Base-by-base conservation (phyloP, 106 monocot genomes). In the Acorus calamus region DNA sequence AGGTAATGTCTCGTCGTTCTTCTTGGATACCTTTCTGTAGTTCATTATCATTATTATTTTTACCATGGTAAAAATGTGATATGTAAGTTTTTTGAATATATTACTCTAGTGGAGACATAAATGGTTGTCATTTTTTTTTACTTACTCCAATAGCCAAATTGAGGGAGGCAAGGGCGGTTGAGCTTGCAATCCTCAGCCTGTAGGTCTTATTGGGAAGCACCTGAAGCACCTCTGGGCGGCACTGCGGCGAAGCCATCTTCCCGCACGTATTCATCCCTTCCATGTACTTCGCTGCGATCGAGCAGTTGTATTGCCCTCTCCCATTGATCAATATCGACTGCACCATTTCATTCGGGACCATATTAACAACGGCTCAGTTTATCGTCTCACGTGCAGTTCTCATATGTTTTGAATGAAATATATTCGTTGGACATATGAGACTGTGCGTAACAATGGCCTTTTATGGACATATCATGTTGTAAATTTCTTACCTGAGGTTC, bases 61-160 rank as follows among this genome's bases (percentile, higher is more conserved):
- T 28, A 28, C 1, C 28, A 28, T 28, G 28, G 28, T 28, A 28
- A 28, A 28, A 28, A 28, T 28, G 28, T 28, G 28, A 28, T n/a
- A n/a, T 28, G 28, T 28, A 28, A 28, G 0, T 28, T 28, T 28
- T 28, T 28, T 28, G 28, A 28, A 28, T 28, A 28, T 28, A 1
- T 0, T 28, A 28, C 28, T 28, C 28, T 28, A 28, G 28, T 28
- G 28, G 28, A 28, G 28, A 28, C 28, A 28, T 28, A 28, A 28
- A 28, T 28, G 28, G 28, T 28, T 28, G n/a, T n/a, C n/a, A n/a
- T n/a, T 28, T 28, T 10, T 3, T 11, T 8, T 57, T 53, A 11
- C 87, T 81, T 69, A 93, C 92, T 62, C 73, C 88, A 46, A 93
- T 73, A 11, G 82, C 92, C 73, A 93, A 63, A 54, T 93, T 93